phyloP scores from a whole-genome alignment of 352 stramenopile genomes.

The Aphanomyces stellatus region DNA sequence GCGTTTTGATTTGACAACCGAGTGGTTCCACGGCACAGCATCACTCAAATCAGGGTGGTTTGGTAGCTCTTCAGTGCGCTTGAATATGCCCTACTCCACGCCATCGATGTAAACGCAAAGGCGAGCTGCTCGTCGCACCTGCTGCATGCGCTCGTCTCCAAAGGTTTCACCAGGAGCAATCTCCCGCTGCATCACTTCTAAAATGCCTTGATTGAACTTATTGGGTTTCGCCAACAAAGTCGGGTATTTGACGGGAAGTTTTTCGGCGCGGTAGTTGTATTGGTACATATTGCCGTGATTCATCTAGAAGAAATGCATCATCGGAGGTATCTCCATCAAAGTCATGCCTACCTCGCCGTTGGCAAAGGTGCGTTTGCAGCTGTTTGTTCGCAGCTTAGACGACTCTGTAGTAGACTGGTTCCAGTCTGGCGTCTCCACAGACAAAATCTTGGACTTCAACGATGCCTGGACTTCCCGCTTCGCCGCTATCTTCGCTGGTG shows the following conservation, averaged over 20 bases:
- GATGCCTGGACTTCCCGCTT: constrained; percentile 57
- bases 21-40: constrained; percentile 53
- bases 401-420: constrained; percentile 39
- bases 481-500: constrained; percentile 37
- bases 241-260: constrained; percentile 69
- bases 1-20: constrained; percentile 29
- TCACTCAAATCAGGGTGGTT: constrained; percentile 57
- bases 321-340: no score
- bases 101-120: no score
- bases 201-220: constrained; percentile 69
- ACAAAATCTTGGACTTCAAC: constrained; percentile 52
- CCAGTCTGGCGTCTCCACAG: constrained; percentile 44
- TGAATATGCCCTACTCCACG: constrained; percentile 53
- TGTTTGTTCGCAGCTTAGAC: constrained; percentile 40
- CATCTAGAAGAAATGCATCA: no score
- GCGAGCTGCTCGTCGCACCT: no score
- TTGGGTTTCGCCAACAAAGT: constrained; percentile 60
- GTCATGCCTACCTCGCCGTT: constrained; percentile 67
- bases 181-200: constrained; percentile 55
- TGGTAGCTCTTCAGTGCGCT: constrained; percentile 65
- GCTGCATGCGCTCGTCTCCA: constrained; percentile 56
- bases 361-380: constrained; percentile 52
- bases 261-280: constrained; percentile 82
- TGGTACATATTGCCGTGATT: constrained; percentile 72
- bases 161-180: constrained; percentile 58